Evolutionary conservation across 805 yeast genomes (phyloP).

Genomic region (Suhomyces prunicola): DNA sequence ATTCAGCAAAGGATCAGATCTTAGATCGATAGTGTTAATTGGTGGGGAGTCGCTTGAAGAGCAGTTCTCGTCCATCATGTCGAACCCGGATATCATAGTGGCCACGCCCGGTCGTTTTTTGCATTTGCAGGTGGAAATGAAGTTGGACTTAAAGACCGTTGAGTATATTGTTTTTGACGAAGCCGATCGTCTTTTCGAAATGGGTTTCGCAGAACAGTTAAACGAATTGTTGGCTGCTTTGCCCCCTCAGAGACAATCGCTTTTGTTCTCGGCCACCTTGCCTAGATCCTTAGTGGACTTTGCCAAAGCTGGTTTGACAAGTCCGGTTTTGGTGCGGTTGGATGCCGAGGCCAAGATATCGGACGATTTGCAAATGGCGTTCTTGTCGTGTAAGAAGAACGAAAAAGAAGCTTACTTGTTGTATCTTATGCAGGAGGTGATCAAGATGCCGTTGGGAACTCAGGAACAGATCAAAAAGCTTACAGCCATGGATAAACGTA

Average conservation of each 20-base stretch:
- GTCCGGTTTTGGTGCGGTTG: constrained; percentile 87
- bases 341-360: constrained; percentile 92
- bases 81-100: constrained; percentile 89
- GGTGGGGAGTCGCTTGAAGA: constrained; percentile 99
- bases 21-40: constrained; percentile 75
- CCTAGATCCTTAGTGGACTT: constrained; percentile 92
- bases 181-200: constrained; percentile 93
- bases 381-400: constrained; percentile 70
- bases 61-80: constrained; percentile 88
- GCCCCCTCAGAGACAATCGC: constrained; percentile 80
- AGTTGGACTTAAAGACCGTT: constrained; percentile 72
- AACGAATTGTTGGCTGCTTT: constrained; percentile 82
- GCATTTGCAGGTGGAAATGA: constrained; percentile 96
- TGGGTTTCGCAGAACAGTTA: constrained; percentile 93
- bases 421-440: constrained; percentile 74
- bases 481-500: constrained; percentile 44
- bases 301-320: constrained; percentile 93
- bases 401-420: constrained; percentile 89
- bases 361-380: constrained; percentile 87
- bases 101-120: constrained; percentile 98
- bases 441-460: constrained; percentile 79
- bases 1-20: constrained; percentile 77
- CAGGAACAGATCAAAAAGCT: constrained; percentile 60
- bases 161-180: constrained; percentile 95
- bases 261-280: constrained; percentile 90